These are phyloP conservation scores for Xanthoconium separans DNA, from an alignment of 1,284 basidiomycete species.

Conservation along the genomic window DNA sequence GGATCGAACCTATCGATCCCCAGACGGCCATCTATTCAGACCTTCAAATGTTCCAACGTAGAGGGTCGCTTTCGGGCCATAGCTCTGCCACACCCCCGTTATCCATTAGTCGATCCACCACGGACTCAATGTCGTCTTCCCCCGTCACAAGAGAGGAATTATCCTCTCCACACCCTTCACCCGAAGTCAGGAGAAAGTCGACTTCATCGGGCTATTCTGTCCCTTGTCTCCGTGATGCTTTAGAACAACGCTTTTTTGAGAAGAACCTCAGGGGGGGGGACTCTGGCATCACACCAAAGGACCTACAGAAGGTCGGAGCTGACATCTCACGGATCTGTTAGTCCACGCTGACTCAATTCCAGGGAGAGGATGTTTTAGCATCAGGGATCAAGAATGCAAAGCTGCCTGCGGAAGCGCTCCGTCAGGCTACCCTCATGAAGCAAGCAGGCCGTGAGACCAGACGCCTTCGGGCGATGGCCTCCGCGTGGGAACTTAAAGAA, in stretches of 20 bases:
- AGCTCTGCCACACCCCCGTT: not conserved
- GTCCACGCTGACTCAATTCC: not conserved
- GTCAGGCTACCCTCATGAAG: not conserved
- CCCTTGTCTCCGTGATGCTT: not conserved
- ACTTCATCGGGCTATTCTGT: not conserved
- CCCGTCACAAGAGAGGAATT: not conserved
- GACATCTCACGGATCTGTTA: not conserved
- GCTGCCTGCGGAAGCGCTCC: not conserved
- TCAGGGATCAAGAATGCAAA: not conserved
- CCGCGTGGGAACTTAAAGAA: not conserved
- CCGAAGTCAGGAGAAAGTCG: not conserved
- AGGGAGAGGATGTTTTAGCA: not conserved
- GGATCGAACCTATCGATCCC: not conserved
- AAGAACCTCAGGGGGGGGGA: not conserved
- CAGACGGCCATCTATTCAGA: not conserved
- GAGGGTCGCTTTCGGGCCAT: not conserved
- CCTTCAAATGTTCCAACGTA: not conserved
- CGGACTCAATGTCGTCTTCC: not conserved
- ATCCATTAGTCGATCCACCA: not conserved
- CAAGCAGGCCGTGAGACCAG: not conserved
- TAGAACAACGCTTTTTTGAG: not conserved
- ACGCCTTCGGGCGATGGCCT: not conserved
- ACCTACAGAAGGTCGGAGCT: not conserved
- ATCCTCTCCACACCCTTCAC: not conserved
- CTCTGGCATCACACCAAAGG: not conserved